These are phyloP conservation scores for Vigna trinervia DNA, from an alignment of 306 rosid genomes.

Conservation along the genomic window DNA sequence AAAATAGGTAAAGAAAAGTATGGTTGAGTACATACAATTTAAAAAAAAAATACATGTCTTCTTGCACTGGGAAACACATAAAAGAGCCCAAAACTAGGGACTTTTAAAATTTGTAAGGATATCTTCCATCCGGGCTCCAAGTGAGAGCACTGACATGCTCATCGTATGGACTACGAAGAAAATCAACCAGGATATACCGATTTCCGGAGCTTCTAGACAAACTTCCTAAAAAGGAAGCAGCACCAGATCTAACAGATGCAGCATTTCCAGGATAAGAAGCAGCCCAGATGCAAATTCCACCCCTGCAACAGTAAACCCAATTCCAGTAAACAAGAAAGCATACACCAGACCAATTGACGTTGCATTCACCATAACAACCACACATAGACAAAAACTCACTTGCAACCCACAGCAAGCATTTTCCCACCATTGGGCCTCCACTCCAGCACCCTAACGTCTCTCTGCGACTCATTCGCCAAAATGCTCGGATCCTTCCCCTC, in stretches of 20 bases:
- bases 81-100: slow-evolving; percentile 26
- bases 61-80: slow-evolving; percentile 12
- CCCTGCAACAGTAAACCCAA: slow-evolving; percentile 53
- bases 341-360: background rate
- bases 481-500: slow-evolving; percentile 86
- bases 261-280: slow-evolving; percentile 92
- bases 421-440: slow-evolving; percentile 96
- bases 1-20: slow-evolving; percentile 63
- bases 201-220: slow-evolving; percentile 85
- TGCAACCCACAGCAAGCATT: slow-evolving; percentile 83
- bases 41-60: background rate
- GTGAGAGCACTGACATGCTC: slow-evolving; percentile 87
- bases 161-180: slow-evolving; percentile 67
- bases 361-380: slow-evolving; percentile 34
- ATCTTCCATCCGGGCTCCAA: slow-evolving; percentile 99
- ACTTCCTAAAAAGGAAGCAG: slow-evolving; percentile 75
- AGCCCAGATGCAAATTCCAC: slow-evolving; percentile 89
- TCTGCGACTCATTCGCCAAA: slow-evolving; percentile 74
- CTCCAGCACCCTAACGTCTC: slow-evolving; percentile 76
- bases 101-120: slow-evolving; percentile 55
- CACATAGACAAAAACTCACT: slow-evolving; percentile 64
- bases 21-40: slow-evolving; percentile 14
- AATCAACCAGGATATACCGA: slow-evolving; percentile 82
- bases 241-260: slow-evolving; percentile 83
- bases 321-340: slow-evolving; percentile 38